Base-by-base conservation (phyloP, 1,284 basidiomycete species). In the Moniliella sp. region DNA sequence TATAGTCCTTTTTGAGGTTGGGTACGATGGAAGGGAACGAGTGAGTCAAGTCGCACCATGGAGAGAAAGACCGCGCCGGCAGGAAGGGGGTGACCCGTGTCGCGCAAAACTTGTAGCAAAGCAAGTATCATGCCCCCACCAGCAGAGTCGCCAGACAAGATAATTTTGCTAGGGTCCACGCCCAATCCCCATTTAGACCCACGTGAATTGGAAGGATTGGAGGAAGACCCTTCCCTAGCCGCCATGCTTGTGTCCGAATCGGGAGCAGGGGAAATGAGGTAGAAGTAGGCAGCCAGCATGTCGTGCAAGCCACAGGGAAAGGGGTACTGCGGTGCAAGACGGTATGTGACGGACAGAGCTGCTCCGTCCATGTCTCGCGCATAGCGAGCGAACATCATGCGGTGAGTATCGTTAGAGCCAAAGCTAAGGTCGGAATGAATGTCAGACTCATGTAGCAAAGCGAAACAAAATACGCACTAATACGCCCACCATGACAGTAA, bases 251-350 rank as follows among this genome's bases (percentile, higher is more conserved):
- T 50, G 52, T 43, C 61, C 5, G 78, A 72, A 5, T 62, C 70
- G 0, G 70, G 65, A 1, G 80, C 80, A 0, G 81, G 81, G 42
- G 61, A 71, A 61, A 68, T 73, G 58, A 69, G 64, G 64, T 66
- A 94, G 59, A 69, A 69, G 67, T 68, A 93, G 4, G 81, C 75
- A 1, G 83, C 78, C 7, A 91, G 53, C 29, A 74, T 66, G 60
- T 91, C 84, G 52, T 88, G 81, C 10, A 94, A 64, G 0, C 78
- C 82, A 48, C 88, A 94, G 0, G 88, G 88, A 62, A 93, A 97
- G 0, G 88, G 88, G n/a, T 23, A 23, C 21, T 23, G 21, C 21
- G 55, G 54, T 8, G 55, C 53, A 34, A 55, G 53, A 15, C 59
- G 51, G 35, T 61, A 61, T 39, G 56, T 49, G 8, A 56, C 51